Base-by-base conservation (phyloP, 2,329 filamentous ascomycete species). In the Cercospora canescens region DNA sequence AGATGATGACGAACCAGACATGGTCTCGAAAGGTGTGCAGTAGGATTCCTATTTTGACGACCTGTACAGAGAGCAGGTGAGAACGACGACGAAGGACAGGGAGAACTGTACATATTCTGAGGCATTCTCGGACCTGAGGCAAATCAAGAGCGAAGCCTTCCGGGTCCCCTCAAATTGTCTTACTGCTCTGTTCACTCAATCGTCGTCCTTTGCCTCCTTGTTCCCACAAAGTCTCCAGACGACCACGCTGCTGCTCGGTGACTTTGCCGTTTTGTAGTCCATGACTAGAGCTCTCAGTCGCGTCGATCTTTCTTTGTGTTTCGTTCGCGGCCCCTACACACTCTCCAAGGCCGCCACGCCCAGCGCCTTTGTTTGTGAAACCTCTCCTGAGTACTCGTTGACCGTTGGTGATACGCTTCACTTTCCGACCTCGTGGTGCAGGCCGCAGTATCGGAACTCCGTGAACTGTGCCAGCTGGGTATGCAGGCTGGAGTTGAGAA, bases 1-100 rank as follows among this genome's bases (percentile, higher is more conserved):
- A n/a, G 26, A 32, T 16, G 48, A 62, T 18, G 60, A 45, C 11
- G 60, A 62, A 26, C 28, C 52, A 30, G 59, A 39, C 16, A 62
- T 62, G 60, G 48, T 62, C 12, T 62, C 60, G 9, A 62, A 62
- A 50, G 48, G 48, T 55, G 60, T 62, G 28, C 39, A 60, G 39
- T 60, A 48, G n/a, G 9, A 30, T 18, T 26, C n/a, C 35, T 4
- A 39, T 18, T 39, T 45, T 48, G 21, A 45, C 37, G n/a, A 14
- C 24, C 28, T 60, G 57, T 41, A 41, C 30, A 56, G 45, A 24
- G 7, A 52, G 45, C 45, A 14, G 24, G 21, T 52, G 21, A 28
- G 1, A 52, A 28, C 45, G 45, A n/a, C 24, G 24, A 52, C 45
- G 45, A 52, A 28, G 26, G 28, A 26, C 45, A n/a, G 28, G 45